phyloP scores from a whole-genome alignment of 306 rosid species.

The Quercus rubra region DNA sequence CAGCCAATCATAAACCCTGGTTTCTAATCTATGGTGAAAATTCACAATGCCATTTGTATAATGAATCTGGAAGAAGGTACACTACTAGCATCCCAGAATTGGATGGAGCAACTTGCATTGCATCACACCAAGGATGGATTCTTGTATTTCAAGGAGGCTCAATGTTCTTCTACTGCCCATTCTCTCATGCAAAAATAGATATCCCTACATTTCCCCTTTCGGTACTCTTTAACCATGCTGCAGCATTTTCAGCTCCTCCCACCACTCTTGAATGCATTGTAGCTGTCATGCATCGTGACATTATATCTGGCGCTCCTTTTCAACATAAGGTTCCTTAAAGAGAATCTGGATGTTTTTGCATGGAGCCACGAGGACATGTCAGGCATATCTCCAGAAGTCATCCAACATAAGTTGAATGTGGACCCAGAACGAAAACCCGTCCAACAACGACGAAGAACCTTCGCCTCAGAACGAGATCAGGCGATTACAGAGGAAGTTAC shows the following conservation, averaged over 20 bases:
- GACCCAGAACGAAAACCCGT: too few relatives aligned
- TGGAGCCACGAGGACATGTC: too few relatives aligned
- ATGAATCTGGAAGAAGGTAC: background rate
- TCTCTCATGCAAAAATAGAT: conserved; percentile 16
- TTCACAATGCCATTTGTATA: background rate
- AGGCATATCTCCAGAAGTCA: too few relatives aligned
- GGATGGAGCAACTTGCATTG: conserved; percentile 26
- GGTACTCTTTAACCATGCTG: conserved; percentile 2
- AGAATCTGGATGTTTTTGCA: too few relatives aligned
- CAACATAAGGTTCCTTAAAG: too few relatives aligned
- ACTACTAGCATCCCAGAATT: background rate
- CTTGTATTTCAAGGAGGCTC: conserved; percentile 12
- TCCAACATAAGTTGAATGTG: too few relatives aligned
- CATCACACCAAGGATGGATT: conserved; percentile 29
- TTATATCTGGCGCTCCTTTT: background rate
- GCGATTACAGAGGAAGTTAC: too few relatives aligned
- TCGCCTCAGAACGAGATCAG: too few relatives aligned
- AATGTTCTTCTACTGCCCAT: conserved; percentile 22
- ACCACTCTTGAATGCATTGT: conserved; percentile 5
- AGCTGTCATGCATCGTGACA: background rate
- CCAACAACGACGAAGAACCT: too few relatives aligned
- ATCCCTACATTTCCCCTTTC: conserved; percentile 2
- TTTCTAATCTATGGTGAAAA: conserved; percentile 14
- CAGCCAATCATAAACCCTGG: background rate
- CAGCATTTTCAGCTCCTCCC: conserved; percentile 30